Percentiles rank a stretch among this genome's conserved stretches.
Conservation (phyloP, 2,329 filamentous ascomycete species). For the Endoconidiophora polonica region DNA sequence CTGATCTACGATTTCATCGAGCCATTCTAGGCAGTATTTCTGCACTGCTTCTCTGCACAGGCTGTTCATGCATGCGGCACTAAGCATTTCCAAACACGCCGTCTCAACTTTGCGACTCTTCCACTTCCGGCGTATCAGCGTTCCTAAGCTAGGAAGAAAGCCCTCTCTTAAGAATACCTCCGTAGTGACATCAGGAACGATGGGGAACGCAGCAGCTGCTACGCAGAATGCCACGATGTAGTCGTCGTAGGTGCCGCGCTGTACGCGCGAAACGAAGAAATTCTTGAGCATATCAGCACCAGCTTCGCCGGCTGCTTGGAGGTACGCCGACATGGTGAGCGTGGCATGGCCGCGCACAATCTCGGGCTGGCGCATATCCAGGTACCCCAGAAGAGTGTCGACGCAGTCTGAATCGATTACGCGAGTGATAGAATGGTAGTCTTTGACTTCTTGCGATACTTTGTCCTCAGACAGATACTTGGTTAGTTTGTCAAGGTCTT, state of each 20-base stretch:
- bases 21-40: constrained; percentile 73
- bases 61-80: constrained; percentile 75
- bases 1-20: constrained; percentile 67
- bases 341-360: constrained; percentile 66
- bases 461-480: constrained; percentile 41
- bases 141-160: constrained; percentile 62
- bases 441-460: constrained; percentile 26
- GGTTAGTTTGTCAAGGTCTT: constrained; percentile 40
- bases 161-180: constrained; percentile 76
- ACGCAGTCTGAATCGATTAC: constrained; percentile 60
- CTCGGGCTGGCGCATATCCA: constrained; percentile 66
- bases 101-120: constrained; percentile 77
- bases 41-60: constrained; percentile 68
- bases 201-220: constrained; percentile 73
- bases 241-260: constrained; percentile 67
- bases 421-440: constrained; percentile 33
- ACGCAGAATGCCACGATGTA: constrained; percentile 85
- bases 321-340: constrained; percentile 64
- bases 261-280: constrained; percentile 58
- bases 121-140: constrained; percentile 61
- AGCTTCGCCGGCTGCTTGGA: constrained; percentile 57
- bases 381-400: constrained; percentile 69
- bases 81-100: constrained; percentile 74
- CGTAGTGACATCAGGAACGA: constrained; percentile 59
- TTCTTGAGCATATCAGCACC: constrained; percentile 53